These are phyloP conservation scores for Starmerella apis DNA, from an alignment of 805 yeast species.

Conservation along the genomic window DNA sequence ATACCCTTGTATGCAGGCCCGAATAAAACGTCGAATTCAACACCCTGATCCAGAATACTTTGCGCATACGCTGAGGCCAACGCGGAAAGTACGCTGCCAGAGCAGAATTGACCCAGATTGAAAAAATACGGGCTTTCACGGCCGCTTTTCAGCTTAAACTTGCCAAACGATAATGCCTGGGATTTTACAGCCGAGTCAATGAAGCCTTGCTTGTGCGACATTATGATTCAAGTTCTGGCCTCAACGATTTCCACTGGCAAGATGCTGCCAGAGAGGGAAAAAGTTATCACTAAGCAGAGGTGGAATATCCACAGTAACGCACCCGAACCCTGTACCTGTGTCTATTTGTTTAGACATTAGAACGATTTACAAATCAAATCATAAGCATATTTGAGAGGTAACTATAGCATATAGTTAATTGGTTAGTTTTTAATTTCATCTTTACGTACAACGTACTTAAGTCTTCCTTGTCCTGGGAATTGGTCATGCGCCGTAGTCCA, in stretches of 20 bases:
- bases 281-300: not conserved
- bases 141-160: constrained; percentile 84
- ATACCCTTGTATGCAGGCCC: constrained; percentile 99
- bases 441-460: too few species aligned
- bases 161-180: constrained; percentile 76
- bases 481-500: too few species aligned
- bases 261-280: not conserved
- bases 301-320: not conserved
- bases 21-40: constrained; percentile 81
- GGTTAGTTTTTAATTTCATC: too few species aligned
- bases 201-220: constrained; percentile 36
- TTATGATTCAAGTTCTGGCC: not conserved
- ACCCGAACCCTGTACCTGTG: not conserved
- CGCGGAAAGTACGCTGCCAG: constrained; percentile 66
- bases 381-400: too few species aligned
- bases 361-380: too few species aligned
- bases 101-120: constrained; percentile 80
- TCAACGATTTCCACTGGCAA: not conserved
- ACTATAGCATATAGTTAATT: too few species aligned
- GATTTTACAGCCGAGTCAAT: constrained; percentile 73
- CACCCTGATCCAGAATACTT: constrained; percentile 68
- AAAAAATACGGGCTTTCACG: constrained; percentile 92
- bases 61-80: constrained; percentile 83
- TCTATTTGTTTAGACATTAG: too few species aligned
- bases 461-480: too few species aligned